phyloP scores from a whole-genome alignment of 345 rosid species.

The Lepidium didymum region DNA sequence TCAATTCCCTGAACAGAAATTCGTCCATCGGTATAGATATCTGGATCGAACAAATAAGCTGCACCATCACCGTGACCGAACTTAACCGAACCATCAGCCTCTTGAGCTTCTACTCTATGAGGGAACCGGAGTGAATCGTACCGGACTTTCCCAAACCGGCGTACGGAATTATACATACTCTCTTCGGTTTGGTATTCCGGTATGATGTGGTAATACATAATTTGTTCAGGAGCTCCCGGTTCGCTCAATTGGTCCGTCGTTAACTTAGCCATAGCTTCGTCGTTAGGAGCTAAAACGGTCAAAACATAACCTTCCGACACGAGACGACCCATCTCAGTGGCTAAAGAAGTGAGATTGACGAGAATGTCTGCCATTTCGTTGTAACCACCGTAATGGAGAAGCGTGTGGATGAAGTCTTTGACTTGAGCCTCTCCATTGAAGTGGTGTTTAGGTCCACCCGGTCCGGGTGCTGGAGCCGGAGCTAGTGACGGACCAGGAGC shows the following conservation, averaged over 20 bases:
- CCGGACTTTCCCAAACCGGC: constrained; percentile 59
- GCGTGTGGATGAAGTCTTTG: constrained; percentile 59
- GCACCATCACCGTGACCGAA: constrained; percentile 48
- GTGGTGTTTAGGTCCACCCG: constrained; percentile 65
- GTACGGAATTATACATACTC: constrained; percentile 73
- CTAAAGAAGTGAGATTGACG: constrained; percentile 64
- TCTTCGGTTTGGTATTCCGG: constrained; percentile 85
- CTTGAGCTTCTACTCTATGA: constrained; percentile 56
- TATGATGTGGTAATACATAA: constrained; percentile 56
- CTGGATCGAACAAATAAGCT: constrained; percentile 55
- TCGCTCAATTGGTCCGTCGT: constrained; percentile 70
- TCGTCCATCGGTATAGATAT: constrained; percentile 74
- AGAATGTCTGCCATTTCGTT: constrained; percentile 75
- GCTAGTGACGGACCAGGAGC: constrained; percentile 74
- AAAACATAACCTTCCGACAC: constrained; percentile 75
- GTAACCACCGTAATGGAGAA: constrained; percentile 68
- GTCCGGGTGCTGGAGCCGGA: constrained; percentile 83
- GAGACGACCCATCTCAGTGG: constrained; percentile 71
- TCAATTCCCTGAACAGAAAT: constrained; percentile 79
- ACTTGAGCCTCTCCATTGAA: constrained; percentile 74
- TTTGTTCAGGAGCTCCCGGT: constrained; percentile 81
- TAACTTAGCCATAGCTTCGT: constrained; percentile 77
- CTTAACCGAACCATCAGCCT: constrained; percentile 59
- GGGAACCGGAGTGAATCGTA: constrained; percentile 77
- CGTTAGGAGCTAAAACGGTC: constrained; percentile 70